Percentiles rank a stretch among this genome's conserved stretches.
phyloP scores from a whole-genome alignment of 2,329 filamentous ascomycete genomes.

The Fusarium sp. region DNA sequence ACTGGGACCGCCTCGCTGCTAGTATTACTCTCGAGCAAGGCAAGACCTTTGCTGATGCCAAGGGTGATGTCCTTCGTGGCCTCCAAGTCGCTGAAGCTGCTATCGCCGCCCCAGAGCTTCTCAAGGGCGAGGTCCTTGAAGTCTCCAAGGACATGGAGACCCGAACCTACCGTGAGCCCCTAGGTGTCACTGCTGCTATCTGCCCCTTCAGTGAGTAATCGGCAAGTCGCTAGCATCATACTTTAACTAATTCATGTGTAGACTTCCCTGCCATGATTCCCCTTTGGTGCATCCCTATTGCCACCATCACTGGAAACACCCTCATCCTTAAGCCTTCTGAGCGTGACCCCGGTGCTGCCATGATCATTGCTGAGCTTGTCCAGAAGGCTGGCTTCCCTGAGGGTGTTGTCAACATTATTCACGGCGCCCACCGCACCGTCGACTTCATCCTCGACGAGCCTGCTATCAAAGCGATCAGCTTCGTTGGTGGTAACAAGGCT shows the following conservation, averaged over 20 bases:
- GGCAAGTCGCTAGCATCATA: neutral
- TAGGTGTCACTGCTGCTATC: slow-evolving; percentile 83
- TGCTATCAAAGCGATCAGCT: slow-evolving; percentile 84
- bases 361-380: slow-evolving; percentile 84
- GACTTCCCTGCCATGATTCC: slow-evolving; percentile 94
- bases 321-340: slow-evolving; percentile 87
- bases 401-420: slow-evolving; percentile 84
- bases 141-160: slow-evolving; percentile 93
- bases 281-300: slow-evolving; percentile 88
- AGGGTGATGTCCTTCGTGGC: slow-evolving; percentile 81
- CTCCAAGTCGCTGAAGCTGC: slow-evolving; percentile 87
- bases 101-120: slow-evolving; percentile 79
- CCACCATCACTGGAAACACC: slow-evolving; percentile 84
- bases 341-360: slow-evolving; percentile 82
- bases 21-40: slow-evolving; percentile 89
- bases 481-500: slow-evolving; percentile 87
- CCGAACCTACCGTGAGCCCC: slow-evolving; percentile 79
- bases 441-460: slow-evolving; percentile 89
- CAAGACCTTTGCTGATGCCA: slow-evolving; percentile 86
- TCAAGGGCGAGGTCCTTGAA: slow-evolving; percentile 85
- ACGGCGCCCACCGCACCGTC: slow-evolving; percentile 81
- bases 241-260: slow-evolving; percentile 45
- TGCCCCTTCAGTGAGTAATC: slow-evolving; percentile 79
- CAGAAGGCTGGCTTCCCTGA: slow-evolving; percentile 83
- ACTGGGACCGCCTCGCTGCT: slow-evolving; percentile 85